Conservation (phyloP, 2,329 filamentous ascomycete species). For the Aspergillus floridensis region DNA sequence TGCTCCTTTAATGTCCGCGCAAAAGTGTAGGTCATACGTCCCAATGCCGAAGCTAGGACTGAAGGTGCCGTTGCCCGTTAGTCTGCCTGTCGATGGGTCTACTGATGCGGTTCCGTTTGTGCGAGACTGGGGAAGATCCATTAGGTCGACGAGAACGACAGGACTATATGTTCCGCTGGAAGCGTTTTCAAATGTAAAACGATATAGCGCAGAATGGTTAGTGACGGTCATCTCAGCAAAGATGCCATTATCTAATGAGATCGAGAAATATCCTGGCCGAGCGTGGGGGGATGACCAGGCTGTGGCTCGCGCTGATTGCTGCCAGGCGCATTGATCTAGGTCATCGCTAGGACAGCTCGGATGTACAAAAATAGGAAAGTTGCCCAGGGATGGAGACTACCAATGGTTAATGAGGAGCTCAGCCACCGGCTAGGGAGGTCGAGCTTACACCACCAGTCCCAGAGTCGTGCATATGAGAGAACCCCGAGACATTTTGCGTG, state of each 20-base stretch:
- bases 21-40: slow-evolving; percentile 61
- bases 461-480: slow-evolving; percentile 53
- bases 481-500: slow-evolving; percentile 51
- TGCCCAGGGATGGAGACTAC: slow-evolving; percentile 56
- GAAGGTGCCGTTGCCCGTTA: slow-evolving; percentile 63
- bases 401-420: slow-evolving; percentile 1
- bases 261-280: slow-evolving; percentile 63
- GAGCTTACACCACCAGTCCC: slow-evolving; percentile 49
- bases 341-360: slow-evolving; percentile 60
- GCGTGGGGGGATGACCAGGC: slow-evolving; percentile 55
- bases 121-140: slow-evolving; percentile 61
- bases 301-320: slow-evolving; percentile 51
- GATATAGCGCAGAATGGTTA: slow-evolving; percentile 63
- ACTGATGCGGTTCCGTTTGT: slow-evolving; percentile 58
- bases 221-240: slow-evolving; percentile 66
- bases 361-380: slow-evolving; percentile 71
- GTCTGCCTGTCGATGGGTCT: slow-evolving; percentile 55
- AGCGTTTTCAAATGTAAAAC: slow-evolving; percentile 56
- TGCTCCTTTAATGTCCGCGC: slow-evolving; percentile 64
- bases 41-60: slow-evolving; percentile 64
- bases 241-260: slow-evolving; percentile 58
- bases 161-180: slow-evolving; percentile 45
- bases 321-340: slow-evolving; percentile 61
- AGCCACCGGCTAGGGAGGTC: not conserved
- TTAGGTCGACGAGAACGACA: slow-evolving; percentile 64